Evolutionary conservation across 2,329 filamentous ascomycete species (phyloP).

Genomic region (Pseudocercospora vitis): DNA sequence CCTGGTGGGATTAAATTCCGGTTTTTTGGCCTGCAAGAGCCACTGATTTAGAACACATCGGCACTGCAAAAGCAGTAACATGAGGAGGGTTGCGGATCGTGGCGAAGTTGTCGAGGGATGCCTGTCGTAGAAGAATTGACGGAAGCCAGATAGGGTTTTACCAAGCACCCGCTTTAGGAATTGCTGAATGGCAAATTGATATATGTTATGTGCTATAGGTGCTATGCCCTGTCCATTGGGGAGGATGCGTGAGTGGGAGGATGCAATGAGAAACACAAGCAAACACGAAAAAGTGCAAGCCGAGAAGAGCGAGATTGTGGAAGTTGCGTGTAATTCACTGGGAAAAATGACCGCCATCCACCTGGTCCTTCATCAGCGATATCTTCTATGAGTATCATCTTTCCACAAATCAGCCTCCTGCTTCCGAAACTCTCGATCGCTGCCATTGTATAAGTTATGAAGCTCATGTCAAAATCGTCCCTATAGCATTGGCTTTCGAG

Average conservation of each 20-base stretch:
- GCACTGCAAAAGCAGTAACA: constrained; percentile 3
- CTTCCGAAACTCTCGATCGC: too few species aligned
- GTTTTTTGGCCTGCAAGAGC: background rate
- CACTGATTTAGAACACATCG: constrained; percentile 5
- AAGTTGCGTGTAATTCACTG: too few species aligned
- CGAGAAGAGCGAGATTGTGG: too few species aligned
- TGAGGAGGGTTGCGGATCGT: constrained; percentile 5
- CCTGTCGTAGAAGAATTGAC: background rate
- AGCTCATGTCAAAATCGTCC: background rate
- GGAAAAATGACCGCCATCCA: background rate
- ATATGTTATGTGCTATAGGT: background rate
- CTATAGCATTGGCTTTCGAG: background rate
- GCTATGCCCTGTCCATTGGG: background rate
- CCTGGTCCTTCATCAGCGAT: constrained; percentile 1
- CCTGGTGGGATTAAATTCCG: constrained; percentile 1
- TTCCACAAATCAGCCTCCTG: too few species aligned
- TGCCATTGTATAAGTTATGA: background rate
- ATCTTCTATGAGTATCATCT: too few species aligned
- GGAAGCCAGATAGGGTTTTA: background rate
- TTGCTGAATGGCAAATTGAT: constrained; percentile 2
- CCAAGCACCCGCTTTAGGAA: background rate
- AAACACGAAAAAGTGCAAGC: too few species aligned
- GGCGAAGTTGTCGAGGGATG: background rate
- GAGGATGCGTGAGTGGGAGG: too few species aligned
- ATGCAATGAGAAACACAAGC: too few species aligned